Conservation (phyloP, 2,329 filamentous ascomycete genomes). For the Ampelomyces quisqualis region DNA sequence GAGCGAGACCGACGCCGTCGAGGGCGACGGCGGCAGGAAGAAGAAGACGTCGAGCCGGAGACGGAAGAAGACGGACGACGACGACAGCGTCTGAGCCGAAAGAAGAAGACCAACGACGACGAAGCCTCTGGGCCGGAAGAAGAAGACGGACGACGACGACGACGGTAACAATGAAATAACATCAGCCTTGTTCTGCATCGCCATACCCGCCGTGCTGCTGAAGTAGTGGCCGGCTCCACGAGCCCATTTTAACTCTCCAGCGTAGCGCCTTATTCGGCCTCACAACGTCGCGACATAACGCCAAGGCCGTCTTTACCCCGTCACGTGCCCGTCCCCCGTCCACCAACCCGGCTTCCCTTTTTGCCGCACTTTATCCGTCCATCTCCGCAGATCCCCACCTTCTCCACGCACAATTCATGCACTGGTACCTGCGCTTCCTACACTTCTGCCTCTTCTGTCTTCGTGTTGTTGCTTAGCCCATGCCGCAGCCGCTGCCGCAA, state of each 20-base stretch:
- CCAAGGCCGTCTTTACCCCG: neutral
- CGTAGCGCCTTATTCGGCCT: neutral
- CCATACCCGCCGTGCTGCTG: too few species aligned
- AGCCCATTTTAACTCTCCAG: neutral
- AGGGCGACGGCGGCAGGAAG: slow-evolving; percentile 47
- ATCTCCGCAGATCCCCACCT: slow-evolving; percentile 28
- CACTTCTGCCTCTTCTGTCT: slow-evolving; percentile 12
- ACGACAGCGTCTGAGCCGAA: slow-evolving; percentile 41
- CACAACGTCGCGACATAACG: neutral
- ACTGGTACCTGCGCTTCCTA: slow-evolving; percentile 12
- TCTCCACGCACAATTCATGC: slow-evolving; percentile 21
- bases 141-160: too few species aligned
- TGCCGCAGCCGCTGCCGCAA: slow-evolving; percentile 5
- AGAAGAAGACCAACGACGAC: too few species aligned
- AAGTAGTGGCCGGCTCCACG: too few species aligned
- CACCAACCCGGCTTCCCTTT: slow-evolving; percentile 31
- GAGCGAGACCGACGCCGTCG: slow-evolving; percentile 47
- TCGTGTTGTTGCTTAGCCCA: slow-evolving; percentile 22
- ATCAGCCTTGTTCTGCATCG: too few species aligned
- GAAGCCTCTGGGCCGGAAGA: too few species aligned
- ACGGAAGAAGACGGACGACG: slow-evolving; percentile 44
- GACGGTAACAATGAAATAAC: too few species aligned
- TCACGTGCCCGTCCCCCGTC: too few species aligned
- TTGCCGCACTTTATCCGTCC: slow-evolving; percentile 36
- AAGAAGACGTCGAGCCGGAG: slow-evolving; percentile 44